These are phyloP conservation scores for Phytophthora tubulina DNA, from an alignment of 352 stramenopile genomes.

Conservation along the genomic window DNA sequence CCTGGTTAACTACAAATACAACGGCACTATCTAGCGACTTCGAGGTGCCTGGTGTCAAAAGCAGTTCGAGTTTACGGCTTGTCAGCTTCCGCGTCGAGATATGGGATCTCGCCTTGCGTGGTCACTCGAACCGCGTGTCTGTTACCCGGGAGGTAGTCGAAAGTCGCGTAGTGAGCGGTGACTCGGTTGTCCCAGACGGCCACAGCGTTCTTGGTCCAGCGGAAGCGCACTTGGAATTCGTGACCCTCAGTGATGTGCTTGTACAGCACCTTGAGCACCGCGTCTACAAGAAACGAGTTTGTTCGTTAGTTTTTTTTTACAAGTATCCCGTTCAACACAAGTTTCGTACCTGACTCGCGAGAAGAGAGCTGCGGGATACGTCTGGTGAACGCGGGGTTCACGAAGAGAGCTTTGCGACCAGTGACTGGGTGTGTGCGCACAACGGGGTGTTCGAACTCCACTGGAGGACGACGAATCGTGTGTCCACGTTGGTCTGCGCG, in stretches of 20 bases:
- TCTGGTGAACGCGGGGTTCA: conserved; percentile 50
- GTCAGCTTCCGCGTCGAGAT: conserved; percentile 1
- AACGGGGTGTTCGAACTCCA: conserved; percentile 54
- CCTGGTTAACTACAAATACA: conserved; percentile 16
- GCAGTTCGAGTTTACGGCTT: conserved; percentile 1
- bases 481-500: conserved; percentile 27
- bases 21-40: conserved; percentile 1
- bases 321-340: not conserved
- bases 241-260: conserved; percentile 31
- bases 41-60: not conserved
- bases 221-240: conserved; percentile 30
- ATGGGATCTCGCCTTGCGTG: conserved; percentile 29
- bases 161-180: conserved; percentile 27
- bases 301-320: not conserved
- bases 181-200: conserved; percentile 30
- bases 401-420: conserved; percentile 40
- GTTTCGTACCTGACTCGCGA: conserved; percentile 41
- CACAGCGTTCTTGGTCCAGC: conserved; percentile 29
- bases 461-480: conserved; percentile 43
- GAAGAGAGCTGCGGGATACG: conserved; percentile 50
- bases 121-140: conserved; percentile 30
- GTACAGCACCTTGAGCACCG: conserved; percentile 25
- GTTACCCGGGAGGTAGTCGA: conserved; percentile 32
- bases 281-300: conserved; percentile 11
- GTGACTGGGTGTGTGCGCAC: conserved; percentile 49